Base-by-base conservation (phyloP, 2,329 filamentous ascomycete genomes). In the Nemania serpens region DNA sequence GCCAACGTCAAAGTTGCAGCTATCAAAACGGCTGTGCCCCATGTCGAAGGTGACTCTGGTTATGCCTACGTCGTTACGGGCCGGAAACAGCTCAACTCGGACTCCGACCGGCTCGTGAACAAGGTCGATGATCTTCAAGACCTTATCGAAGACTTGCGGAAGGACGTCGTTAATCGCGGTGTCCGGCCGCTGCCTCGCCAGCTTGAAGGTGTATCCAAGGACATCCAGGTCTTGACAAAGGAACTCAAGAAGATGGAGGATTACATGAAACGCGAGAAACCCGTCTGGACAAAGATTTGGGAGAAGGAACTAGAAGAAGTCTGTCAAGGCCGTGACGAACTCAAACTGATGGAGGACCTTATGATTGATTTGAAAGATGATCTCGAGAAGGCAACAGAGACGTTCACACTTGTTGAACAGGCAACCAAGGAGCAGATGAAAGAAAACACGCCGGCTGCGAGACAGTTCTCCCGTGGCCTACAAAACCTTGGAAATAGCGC, bases 201-300 rank as follows among this genome's bases (percentile, higher is more conserved):
- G 78, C 86, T 99, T 47, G 95, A 98, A 77, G 81, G 81, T 39
- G 93, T 97, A 18, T 89, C 90, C 67, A 96, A 95, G 77, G 94
- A 98, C 69, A 93, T 99, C 64, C 87, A 88, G 50, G 78, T 82
- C 57, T 88, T 95, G 34, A 90, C 88, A 50, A 89, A 92, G 72
- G 93, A 97, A 72, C 86, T 99, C 64, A 95, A 91, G 83, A 93
- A 91, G 78, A 89, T 99, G 84, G 91, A 97, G 73, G 93, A 97
- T 15, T 96, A 91, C 79, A 85, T 99, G 78, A 89, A 88, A 69
- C 86, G 87, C 48, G 95, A 99, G 83, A 97, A 97, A 76, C 95
- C 95, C 0, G 82, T 97, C 59, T 99, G 95, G 94, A 97, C 93
- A 56, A 97, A 97, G 85, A 96, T 98, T 66, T 99, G 95, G 95